Base-by-base conservation (phyloP, 2,329 filamentous ascomycete genomes). In the Westerdykella sp. region DNA sequence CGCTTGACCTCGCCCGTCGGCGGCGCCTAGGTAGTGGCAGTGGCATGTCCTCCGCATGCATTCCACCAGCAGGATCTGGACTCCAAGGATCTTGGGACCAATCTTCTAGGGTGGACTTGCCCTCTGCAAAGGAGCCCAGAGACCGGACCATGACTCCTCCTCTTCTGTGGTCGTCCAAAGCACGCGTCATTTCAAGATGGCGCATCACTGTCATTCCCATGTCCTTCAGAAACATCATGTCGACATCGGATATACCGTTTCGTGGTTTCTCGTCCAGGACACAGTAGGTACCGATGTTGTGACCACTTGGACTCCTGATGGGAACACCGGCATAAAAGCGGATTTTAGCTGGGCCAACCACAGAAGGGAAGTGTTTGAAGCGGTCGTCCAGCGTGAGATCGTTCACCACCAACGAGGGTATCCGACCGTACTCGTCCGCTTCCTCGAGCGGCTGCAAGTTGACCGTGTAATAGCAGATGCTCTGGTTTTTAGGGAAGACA, bases 281-380 rank as follows among this genome's bases (percentile, higher is more conserved):
- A 41, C 76, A 75, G 45, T 81, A 79, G 10, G 73, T 74, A 9
- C 82, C 82, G 43, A 85, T 78, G 37, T 74, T 73, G 51, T 77
- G 74, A 22, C 76, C 73, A 30, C 72, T 74, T 0, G 73, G 73
- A 3, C 77, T 80, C 21, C 74, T 73, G 42, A 85, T 77, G 0
- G 81, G 81, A 0, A 83, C 80, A 14, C 76, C 76, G 5, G 76
- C 77, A 45, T 79, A 78, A 54, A 80, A 80, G 3, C 60, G 56
- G 14, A 57, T 54, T 28, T 45, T 60, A 48, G 50, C 67, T 44
- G 38, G 62, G 13, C 57, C 59, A 10, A 46, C 41, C n/a, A 68
- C 63, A 6, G 56, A 65, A 3, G 60, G 54, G 40, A 56, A 60
- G 39, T 56, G 44, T 32, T 65, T 61, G 48, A 73, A 68, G 48